phyloP scores from a whole-genome alignment of 306 rosid genomes.

The Inga oerstediana region DNA sequence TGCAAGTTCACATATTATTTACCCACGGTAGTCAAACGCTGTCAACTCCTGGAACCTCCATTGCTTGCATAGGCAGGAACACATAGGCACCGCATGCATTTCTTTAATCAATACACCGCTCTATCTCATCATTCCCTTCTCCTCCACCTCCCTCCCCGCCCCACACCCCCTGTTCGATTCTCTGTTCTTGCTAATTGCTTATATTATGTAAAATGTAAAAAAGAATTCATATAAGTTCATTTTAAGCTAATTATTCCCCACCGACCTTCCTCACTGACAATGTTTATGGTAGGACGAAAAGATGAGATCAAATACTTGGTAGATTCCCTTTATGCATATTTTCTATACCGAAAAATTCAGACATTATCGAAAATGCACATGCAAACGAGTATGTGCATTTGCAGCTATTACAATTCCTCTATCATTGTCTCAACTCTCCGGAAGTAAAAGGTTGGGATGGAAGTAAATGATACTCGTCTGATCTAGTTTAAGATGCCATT shows the following conservation, averaged over 20 bases:
- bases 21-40: background rate
- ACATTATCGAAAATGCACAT: slow-evolving; percentile 9
- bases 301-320: background rate
- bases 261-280: background rate
- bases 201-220: slow-evolving; percentile 14
- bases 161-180: background rate
- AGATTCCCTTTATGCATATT: background rate
- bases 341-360: slow-evolving; percentile 6
- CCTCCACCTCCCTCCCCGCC: background rate
- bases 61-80: background rate
- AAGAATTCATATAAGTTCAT: background rate
- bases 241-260: background rate
- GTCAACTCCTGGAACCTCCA: background rate
- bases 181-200: slow-evolving; percentile 3
- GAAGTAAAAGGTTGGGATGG: background rate
- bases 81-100: background rate
- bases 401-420: background rate
- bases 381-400: background rate
- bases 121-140: background rate
- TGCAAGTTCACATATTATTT: background rate
- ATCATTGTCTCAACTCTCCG: background rate
- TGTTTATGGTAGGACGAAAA: background rate
- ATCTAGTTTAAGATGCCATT: slow-evolving; percentile 5
- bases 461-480: background rate
- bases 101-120: background rate